Evolutionary conservation across 2,329 filamentous ascomycete species (phyloP).

Genomic region (Phaeoacremonium minimum): DNA sequence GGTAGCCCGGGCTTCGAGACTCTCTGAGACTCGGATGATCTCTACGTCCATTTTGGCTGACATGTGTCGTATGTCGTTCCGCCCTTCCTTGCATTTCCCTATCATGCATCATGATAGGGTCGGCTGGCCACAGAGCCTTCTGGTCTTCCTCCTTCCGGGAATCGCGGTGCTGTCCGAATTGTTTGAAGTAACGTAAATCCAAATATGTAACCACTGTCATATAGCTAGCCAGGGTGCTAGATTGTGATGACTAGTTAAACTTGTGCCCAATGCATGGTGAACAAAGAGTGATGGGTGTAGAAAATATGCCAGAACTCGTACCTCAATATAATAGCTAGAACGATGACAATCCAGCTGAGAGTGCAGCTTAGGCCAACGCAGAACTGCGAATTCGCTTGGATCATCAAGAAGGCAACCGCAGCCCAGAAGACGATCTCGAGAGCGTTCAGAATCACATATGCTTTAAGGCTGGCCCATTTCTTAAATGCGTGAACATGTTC

Average conservation of each 20-base stretch:
- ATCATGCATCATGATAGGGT: neutral
- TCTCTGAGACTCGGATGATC: neutral
- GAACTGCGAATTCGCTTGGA: conserved; percentile 11
- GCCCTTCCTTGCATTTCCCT: neutral
- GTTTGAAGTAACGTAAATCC: neutral
- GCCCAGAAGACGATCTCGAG: conserved; percentile 38
- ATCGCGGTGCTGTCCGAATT: neutral
- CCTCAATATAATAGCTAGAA: conserved; percentile 7
- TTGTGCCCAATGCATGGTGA: neutral
- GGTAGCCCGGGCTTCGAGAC: neutral
- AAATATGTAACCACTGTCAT: neutral
- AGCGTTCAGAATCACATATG: conserved; percentile 31
- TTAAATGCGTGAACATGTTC: conserved; percentile 24
- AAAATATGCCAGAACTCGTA: conserved; percentile 1
- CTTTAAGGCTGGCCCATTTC: conserved; percentile 33
- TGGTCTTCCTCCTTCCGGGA: neutral
- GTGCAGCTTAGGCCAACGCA: conserved; percentile 12
- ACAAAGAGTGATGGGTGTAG: neutral
- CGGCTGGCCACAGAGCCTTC: neutral
- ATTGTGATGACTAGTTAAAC: neutral
- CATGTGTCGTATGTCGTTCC: neutral
- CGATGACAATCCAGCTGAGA: conserved; percentile 10
- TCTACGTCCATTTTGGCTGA: neutral
- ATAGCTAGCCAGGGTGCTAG: neutral
- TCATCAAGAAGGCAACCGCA: conserved; percentile 23